A percentile compares a stretch with the other conserved stretches of the same genome.
Evolutionary conservation across 441 rosid species (phyloP).

Genomic region (Croton setiger): DNA sequence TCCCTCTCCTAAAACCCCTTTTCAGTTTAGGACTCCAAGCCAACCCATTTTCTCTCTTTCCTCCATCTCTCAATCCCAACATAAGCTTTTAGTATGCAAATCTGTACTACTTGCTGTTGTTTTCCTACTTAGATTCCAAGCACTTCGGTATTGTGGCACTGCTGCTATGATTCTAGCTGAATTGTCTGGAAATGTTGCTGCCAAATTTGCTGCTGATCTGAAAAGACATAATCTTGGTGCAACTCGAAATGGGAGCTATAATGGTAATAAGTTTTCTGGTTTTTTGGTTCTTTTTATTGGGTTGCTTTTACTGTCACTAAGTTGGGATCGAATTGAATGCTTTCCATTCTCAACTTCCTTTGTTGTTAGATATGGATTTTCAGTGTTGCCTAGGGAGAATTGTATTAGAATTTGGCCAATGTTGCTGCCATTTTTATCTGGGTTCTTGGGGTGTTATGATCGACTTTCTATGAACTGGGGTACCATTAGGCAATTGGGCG

Average conservation of each 20-base stretch:
- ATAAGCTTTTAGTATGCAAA: constrained; percentile 46
- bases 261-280: constrained; percentile 44
- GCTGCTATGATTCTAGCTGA: constrained; percentile 95
- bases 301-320: constrained; percentile 57
- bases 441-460: constrained; percentile 83
- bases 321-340: constrained; percentile 88
- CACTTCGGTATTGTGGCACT: constrained; percentile 83
- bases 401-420: constrained; percentile 78
- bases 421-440: constrained; percentile 79
- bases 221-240: constrained; percentile 23
- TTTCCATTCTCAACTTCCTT: constrained; percentile 58
- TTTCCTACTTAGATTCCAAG: constrained; percentile 77
- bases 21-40: constrained; percentile 21
- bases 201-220: constrained; percentile 40
- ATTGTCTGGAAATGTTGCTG: constrained; percentile 68
- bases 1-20: constrained; percentile 27
- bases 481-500: constrained; percentile 56
- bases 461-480: constrained; percentile 62
- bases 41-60: constrained; percentile 39
- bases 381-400: constrained; percentile 44
- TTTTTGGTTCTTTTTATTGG: constrained; percentile 56
- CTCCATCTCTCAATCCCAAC: constrained; percentile 52
- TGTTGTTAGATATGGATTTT: constrained; percentile 37
- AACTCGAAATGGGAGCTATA: not conserved
- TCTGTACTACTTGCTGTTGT: constrained; percentile 54